Conservation (phyloP, 2,329 filamentous ascomycete species). For the Albophoma yamanashiensis region DNA sequence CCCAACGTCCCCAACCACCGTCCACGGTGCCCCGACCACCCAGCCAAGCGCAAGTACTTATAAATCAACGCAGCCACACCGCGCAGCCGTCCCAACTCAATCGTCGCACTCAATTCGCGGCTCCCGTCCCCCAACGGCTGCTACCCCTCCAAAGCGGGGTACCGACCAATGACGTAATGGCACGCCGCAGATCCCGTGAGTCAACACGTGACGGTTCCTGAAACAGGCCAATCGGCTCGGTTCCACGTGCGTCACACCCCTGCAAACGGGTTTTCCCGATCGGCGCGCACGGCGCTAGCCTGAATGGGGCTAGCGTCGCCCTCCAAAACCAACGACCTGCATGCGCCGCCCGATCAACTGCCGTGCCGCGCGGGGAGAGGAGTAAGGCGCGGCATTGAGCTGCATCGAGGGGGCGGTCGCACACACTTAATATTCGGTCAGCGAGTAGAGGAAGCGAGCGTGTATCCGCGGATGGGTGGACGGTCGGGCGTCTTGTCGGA, state of each 20-base stretch:
- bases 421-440: background rate
- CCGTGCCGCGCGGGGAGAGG: background rate
- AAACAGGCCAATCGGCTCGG: slow-evolving; percentile 4
- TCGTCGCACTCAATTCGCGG: background rate
- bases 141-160: background rate
- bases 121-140: background rate
- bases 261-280: slow-evolving; percentile 5
- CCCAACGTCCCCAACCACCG: background rate
- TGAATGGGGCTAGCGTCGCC: background rate
- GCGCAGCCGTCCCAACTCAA: background rate
- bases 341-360: background rate
- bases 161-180: background rate
- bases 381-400: background rate
- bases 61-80: background rate
- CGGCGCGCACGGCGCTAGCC: background rate
- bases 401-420: background rate
- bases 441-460: background rate
- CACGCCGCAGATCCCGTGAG: background rate
- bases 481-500: background rate
- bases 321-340: slow-evolving; percentile 1
- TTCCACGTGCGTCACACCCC: background rate
- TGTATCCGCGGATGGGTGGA: background rate
- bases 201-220: slow-evolving; percentile 1
- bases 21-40: background rate
- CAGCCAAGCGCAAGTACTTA: too few species aligned